phyloP scores from a whole-genome alignment of 345 rosid genomes.

The Leavenworthia alabamica region DNA sequence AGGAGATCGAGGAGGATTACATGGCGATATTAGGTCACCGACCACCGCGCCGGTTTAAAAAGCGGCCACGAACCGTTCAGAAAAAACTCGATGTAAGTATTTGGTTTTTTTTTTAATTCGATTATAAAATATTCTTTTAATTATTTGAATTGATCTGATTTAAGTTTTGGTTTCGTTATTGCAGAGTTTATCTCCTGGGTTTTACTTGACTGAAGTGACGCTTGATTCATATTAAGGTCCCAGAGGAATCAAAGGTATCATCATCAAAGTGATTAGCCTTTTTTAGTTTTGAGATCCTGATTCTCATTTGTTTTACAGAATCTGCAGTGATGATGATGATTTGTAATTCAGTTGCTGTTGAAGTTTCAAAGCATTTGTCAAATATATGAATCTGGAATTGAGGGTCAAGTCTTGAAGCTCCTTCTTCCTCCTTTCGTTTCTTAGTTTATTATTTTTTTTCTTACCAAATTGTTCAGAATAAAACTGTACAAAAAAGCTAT shows the following conservation, averaged over 20 bases:
- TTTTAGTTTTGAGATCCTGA: neutral
- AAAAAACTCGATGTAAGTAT: constrained; percentile 62
- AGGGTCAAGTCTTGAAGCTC: constrained; percentile 19
- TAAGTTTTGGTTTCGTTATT: neutral
- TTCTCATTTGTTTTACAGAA: neutral
- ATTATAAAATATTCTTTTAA: neutral
- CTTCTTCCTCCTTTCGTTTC: constrained; percentile 8
- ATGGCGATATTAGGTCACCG: constrained; percentile 43
- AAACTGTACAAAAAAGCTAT: constrained; percentile 7
- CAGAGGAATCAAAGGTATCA: constrained; percentile 44
- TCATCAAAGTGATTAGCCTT: neutral
- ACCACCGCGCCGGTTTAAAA: constrained; percentile 72
- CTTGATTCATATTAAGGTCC: constrained; percentile 62
- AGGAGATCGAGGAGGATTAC: constrained; percentile 73
- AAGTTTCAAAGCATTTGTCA: neutral
- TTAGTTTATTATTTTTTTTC: constrained; percentile 14
- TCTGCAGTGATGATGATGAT: constrained; percentile 21
- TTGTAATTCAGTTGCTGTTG: constrained; percentile 13
- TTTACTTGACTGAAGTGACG: constrained; percentile 72
- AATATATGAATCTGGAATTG: constrained; percentile 20
- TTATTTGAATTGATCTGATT: neutral
- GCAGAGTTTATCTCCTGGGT: constrained; percentile 71
- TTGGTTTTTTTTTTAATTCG: neutral
- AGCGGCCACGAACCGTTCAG: constrained; percentile 59
- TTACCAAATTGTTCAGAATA: constrained; percentile 8